Evolutionary conservation across 1,139 yeast genomes (phyloP), one percentile per base, ranked within the genome.

Genomic region (Meyerozyma elateridarum): DNA sequence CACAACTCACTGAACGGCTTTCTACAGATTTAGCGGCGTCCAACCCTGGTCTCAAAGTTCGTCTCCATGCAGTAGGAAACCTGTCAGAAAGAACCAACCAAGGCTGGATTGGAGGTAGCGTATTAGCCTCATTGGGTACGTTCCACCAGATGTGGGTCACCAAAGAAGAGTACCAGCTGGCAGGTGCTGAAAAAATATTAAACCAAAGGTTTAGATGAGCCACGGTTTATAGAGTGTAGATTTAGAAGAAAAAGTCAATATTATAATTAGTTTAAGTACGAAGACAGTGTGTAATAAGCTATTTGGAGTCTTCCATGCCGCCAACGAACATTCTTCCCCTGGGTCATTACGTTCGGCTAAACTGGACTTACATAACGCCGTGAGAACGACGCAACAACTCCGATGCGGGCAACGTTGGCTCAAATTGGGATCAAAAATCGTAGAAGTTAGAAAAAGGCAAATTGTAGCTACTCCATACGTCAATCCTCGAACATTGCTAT

Each of bases 101-200:
- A 41, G 72, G 93, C 6, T 91, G 98, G 97, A 76, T 91, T 35
- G 99, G 99, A 27, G 97, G 96, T 6, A 81, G 94, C 44, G 93
- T 91, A 25, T 66, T 91, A 37, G 82, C 96, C 4, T 83, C 95
- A 35, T 69, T 91, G 49, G 98, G 98, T 17, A 88, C 96, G 2
- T 91, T 91, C 68, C 98, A 91, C 56, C 98, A 91, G 59, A 66
- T 85, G 63, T 91, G 98, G 97, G 95, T 91, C 3, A 85, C 93
- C 28, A 83, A 80, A 54, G 78, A 77, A 46, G 98, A 91, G 58
- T 87, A 84, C 49, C 87, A 87, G 41, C 98, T 91, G 54, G 91
- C 82, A 17, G 98, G 98, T 7, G 76, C 81, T 7, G 93, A 85
- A 36, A 77, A 88, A 54, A 70, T 89, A 28, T 67, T 83, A 42